Conservation (phyloP, 805 yeast genomes). For the Yamadazyma olivae region DNA sequence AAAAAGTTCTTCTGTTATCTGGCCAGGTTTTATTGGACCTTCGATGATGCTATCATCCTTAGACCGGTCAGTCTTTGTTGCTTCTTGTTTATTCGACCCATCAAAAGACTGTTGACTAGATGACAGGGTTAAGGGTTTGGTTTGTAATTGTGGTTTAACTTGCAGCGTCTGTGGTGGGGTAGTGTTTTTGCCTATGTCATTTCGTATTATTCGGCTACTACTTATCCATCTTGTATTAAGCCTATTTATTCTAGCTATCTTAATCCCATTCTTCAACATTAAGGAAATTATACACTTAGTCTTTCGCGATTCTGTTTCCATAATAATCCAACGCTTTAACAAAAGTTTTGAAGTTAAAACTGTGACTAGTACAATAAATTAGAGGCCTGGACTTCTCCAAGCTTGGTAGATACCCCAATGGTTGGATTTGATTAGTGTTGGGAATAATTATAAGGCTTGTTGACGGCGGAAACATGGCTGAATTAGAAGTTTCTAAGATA, state of each 20-base stretch:
- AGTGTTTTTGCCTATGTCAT: too few relatives aligned
- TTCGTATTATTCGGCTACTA: slow-evolving; percentile 4
- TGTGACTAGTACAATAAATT: slow-evolving; percentile 2
- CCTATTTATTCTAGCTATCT: slow-evolving; percentile 5
- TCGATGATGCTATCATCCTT: too few relatives aligned
- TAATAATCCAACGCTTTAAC: slow-evolving; percentile 7
- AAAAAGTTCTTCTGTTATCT: slow-evolving; percentile 3
- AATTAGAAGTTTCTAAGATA: too few relatives aligned
- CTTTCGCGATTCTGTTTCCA: slow-evolving; percentile 3
- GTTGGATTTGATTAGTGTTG: not conserved
- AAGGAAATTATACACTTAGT: not conserved
- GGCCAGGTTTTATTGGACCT: slow-evolving; percentile 3
- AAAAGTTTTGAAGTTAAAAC: slow-evolving; percentile 7
- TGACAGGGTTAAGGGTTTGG: too few relatives aligned
- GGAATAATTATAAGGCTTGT: too few relatives aligned
- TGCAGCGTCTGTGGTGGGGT: too few relatives aligned
- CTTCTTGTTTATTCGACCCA: too few relatives aligned
- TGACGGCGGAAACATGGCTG: too few relatives aligned
- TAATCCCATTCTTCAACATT: slow-evolving; percentile 6
- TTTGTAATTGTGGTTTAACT: too few relatives aligned
- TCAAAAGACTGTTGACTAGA: too few relatives aligned
- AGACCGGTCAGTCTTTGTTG: too few relatives aligned
- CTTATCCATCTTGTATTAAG: slow-evolving; percentile 5
- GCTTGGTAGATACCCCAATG: slow-evolving; percentile 1
- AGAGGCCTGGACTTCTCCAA: not conserved